Conservation (phyloP, 495 filamentous ascomycete species). For the Amorphotheca resinae region DNA sequence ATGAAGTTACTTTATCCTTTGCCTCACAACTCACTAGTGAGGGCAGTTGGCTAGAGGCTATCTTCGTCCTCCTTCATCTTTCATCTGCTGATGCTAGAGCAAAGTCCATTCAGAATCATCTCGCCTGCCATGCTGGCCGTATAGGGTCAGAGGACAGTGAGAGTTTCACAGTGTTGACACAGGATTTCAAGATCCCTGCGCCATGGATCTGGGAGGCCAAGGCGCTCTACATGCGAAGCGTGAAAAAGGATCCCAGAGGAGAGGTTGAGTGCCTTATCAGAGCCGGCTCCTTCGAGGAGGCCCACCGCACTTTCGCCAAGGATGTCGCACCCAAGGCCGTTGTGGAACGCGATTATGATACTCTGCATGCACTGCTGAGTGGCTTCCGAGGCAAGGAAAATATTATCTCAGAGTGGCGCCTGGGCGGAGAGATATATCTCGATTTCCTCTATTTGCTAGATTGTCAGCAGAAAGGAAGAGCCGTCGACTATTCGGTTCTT, state of each 20-base stretch:
- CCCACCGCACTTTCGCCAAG: constrained; percentile 66
- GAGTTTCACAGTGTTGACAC: constrained; percentile 44
- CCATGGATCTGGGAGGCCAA: constrained; percentile 80
- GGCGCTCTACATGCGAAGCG: constrained; percentile 64
- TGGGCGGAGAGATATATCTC: constrained; percentile 69
- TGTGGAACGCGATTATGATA: constrained; percentile 61
- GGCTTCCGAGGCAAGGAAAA: constrained; percentile 47
- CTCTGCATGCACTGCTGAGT: constrained; percentile 47
- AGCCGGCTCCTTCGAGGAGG: constrained; percentile 63
- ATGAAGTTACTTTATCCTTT: constrained; percentile 56
- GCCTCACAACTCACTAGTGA: constrained; percentile 57
- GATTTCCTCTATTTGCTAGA: constrained; percentile 55
- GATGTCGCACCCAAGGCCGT: constrained; percentile 68
- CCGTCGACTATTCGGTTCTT: constrained; percentile 30
- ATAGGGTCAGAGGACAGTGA: constrained; percentile 38
- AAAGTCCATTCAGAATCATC: constrained; percentile 52
- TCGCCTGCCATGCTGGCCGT: constrained; percentile 51
- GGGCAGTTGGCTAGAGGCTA: constrained; percentile 52
- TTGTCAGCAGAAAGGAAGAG: constrained; percentile 20
- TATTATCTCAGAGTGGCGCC: constrained; percentile 47
- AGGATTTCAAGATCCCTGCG: constrained; percentile 52
- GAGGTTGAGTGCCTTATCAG: constrained; percentile 67
- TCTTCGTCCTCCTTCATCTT: constrained; percentile 71
- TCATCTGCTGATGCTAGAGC: constrained; percentile 48
- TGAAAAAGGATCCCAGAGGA: constrained; percentile 44